Evolutionary conservation across 129 eudicot species (phyloP).

Genomic region (Chrysanthemum lavandulifolium): DNA sequence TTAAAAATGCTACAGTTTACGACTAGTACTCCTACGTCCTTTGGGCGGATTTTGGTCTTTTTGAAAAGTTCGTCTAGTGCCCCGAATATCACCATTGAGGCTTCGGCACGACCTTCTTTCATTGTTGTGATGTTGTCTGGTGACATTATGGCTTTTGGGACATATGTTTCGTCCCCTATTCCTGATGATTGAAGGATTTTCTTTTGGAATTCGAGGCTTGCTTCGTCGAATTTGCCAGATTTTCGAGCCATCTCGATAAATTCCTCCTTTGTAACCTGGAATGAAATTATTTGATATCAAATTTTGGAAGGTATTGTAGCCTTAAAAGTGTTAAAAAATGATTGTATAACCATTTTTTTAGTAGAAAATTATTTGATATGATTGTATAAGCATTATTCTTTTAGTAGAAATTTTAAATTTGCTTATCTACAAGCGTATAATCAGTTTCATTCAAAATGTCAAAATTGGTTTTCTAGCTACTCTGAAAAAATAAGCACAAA

Average conservation of each 20-base stretch:
- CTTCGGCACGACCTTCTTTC: conserved; percentile 96
- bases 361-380: too few species aligned
- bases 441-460: too few species aligned
- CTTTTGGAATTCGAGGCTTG: conserved; percentile 73
- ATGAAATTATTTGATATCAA: neutral
- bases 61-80: conserved; percentile 93
- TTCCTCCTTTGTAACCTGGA: conserved; percentile 73
- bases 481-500: too few species aligned
- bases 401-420: too few species aligned
- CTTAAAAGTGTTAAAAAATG: too few species aligned
- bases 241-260: conserved; percentile 78
- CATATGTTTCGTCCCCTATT: conserved; percentile 88
- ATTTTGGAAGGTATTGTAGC: too few species aligned
- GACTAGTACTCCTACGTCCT: conserved; percentile 84
- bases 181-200: conserved; percentile 81
- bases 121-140: conserved; percentile 70
- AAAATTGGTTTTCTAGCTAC: too few species aligned
- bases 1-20: conserved; percentile 96
- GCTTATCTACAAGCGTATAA: too few species aligned
- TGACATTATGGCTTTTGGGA: conserved; percentile 65
- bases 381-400: too few species aligned
- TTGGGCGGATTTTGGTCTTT: conserved; percentile 68
- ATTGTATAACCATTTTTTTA: too few species aligned
- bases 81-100: conserved; percentile 85
- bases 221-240: conserved; percentile 87